Percentiles rank a stretch among this genome's conserved stretches.
Conservation (phyloP, 805 yeast species). For the Ogataea thermomethanolica region DNA sequence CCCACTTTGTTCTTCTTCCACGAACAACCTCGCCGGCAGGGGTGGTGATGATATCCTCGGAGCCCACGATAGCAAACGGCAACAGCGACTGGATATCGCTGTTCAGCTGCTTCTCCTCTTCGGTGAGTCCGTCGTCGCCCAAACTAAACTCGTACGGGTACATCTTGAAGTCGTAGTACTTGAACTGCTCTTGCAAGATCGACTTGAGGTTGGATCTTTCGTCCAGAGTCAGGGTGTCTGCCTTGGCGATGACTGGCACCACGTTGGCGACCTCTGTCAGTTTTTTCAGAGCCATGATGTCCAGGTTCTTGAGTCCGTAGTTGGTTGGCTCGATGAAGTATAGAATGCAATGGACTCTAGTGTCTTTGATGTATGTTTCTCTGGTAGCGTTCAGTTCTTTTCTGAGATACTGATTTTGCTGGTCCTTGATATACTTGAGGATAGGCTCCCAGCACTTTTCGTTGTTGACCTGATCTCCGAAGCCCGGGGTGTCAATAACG, state of each 20-base stretch:
- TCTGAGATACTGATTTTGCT: conserved; percentile 85
- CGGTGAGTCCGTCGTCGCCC: conserved; percentile 42
- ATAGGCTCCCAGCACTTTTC: conserved; percentile 97
- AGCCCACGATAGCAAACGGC: conserved; percentile 94
- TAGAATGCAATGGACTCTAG: conserved; percentile 90
- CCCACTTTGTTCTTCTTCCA: conserved; percentile 94
- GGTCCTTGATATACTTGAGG: conserved; percentile 91
- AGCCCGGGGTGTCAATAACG: conserved; percentile 95
- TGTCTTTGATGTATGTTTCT: conserved; percentile 75
- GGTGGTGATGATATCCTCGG: conserved; percentile 66
- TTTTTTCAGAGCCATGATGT: conserved; percentile 76
- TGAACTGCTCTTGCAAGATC: conserved; percentile 71
- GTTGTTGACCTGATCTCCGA: conserved; percentile 94
- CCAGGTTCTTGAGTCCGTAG: conserved; percentile 79
- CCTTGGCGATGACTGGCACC: conserved; percentile 91
- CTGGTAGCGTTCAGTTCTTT: conserved; percentile 94
- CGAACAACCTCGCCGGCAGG: conserved; percentile 77
- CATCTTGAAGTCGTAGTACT: conserved; percentile 65
- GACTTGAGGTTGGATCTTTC: conserved; percentile 82
- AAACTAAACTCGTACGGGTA: conserved; percentile 68
- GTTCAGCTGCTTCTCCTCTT: conserved; percentile 70
- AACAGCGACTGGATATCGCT: conserved; percentile 70
- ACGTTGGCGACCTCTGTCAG: conserved; percentile 89
- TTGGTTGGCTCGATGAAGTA: conserved; percentile 90
- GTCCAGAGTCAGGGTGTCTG: conserved; percentile 81